Evolutionary conservation across 2,329 filamentous ascomycete genomes (phyloP).

Genomic region (Talaromyces sp.): DNA sequence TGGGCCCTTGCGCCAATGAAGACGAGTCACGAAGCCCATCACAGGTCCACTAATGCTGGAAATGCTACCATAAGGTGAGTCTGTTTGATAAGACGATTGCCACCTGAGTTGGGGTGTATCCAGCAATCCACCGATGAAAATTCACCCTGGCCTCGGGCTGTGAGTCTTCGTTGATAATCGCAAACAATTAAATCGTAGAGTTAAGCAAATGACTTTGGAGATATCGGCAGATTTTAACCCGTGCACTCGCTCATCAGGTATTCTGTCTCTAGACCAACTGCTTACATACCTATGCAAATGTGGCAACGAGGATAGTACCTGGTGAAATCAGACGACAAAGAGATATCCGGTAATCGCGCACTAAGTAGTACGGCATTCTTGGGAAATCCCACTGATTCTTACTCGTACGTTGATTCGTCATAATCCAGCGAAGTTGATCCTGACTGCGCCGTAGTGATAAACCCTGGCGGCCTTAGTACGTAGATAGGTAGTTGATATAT

Average conservation of each 20-base stretch:
- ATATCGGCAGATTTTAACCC: background rate
- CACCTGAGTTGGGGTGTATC: background rate
- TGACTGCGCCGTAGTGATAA: no score
- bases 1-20: background rate
- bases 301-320: no score
- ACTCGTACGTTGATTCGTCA: background rate
- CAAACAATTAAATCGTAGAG: background rate
- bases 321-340: background rate
- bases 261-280: no score
- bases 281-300: no score
- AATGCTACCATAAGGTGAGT: constrained; percentile 1
- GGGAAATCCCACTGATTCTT: background rate
- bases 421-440: background rate
- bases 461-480: no score
- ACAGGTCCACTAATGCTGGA: background rate
- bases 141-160: background rate
- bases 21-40: background rate
- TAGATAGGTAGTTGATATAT: no score
- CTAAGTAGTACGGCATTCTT: background rate
- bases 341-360: background rate
- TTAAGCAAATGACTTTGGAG: no score
- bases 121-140: background rate
- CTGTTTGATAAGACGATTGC: constrained; percentile 2
- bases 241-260: background rate
- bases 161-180: background rate